phyloP scores from a whole-genome alignment of 2,329 filamentous ascomycete genomes.

The Tolypocladium cylindrosporum region DNA sequence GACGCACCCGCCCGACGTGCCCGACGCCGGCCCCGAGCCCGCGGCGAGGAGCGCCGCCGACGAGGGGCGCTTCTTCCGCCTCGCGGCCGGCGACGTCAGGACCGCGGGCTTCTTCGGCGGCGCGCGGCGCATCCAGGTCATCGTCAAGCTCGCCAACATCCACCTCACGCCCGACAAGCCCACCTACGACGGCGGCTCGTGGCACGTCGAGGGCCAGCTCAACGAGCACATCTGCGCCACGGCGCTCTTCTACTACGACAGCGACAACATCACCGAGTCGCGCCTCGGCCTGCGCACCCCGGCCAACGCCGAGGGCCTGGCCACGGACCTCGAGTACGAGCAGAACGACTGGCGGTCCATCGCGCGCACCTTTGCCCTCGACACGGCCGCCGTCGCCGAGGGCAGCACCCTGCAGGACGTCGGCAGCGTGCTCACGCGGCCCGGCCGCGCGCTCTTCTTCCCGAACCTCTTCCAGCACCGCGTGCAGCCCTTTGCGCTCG shows the following conservation, averaged over 20 bases:
- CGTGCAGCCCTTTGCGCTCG: constrained; percentile 40
- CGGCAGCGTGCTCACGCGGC: constrained; percentile 35
- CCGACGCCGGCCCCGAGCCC: constrained; percentile 3
- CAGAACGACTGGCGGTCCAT: constrained; percentile 25
- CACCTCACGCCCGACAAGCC: constrained; percentile 50
- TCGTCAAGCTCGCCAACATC: constrained; percentile 54
- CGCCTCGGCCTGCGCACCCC: constrained; percentile 39
- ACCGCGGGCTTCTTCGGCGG: constrained; percentile 17
- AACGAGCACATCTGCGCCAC: constrained; percentile 58
- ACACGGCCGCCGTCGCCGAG: background rate
- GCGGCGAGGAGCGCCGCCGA: too few relatives aligned
- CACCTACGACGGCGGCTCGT: constrained; percentile 39
- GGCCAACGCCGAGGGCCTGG: constrained; percentile 17
- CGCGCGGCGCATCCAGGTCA: constrained; percentile 41
- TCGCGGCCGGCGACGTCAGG: constrained; percentile 12
- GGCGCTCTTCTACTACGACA: constrained; percentile 52
- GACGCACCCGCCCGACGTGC: constrained; percentile 13
- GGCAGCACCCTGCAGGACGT: constrained; percentile 21
- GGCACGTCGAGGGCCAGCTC: constrained; percentile 44
- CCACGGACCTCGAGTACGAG: constrained; percentile 14
- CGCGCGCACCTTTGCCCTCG: constrained; percentile 23
- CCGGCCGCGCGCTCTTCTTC: constrained; percentile 42
- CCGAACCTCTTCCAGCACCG: constrained; percentile 44
- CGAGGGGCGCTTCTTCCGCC: background rate
- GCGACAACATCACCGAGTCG: constrained; percentile 47